Evolutionary conservation across 805 yeast species (phyloP), one percentile per base, ranked within the genome.

Genomic region (Schwanniomyces occidentalis): DNA sequence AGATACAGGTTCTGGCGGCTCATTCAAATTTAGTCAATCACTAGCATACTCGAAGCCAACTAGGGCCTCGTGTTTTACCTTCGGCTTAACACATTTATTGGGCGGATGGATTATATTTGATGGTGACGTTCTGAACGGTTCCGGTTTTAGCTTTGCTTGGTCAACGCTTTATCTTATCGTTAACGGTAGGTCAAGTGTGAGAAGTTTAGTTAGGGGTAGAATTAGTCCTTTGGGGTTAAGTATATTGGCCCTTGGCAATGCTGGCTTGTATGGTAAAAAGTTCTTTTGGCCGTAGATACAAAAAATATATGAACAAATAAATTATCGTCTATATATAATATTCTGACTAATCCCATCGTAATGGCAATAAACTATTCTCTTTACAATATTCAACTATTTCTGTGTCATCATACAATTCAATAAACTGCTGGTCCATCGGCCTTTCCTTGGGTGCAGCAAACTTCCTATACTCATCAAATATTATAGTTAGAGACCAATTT

Each of bases 371-470:
- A 6, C 69, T 56, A 25, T 71, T 63, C 24, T 67, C 55, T 4
- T 51, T 48, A 4, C 89, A 89, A 44, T 67, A 72, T 28, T 70
- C 58, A 10, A 68, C 70, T n/a, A 85, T 76, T 37, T 76, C 81
- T 4, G 63, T 54, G 33, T 80, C 85, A 49, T 89, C 83, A 56
- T 85, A 91, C 69, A 88, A 69, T 62, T 93, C 99, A 40, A 91
- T 91, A 51, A 91, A 85, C 57, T 91, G 96, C 58, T 89, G 96
- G 62, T 93, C 99, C 68, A 93, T 71, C 10, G 97, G 95, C 45
- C 99, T 72, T 38, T 89, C 93, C 60, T 93, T 93, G 7, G 99
- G 99, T 34, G 84, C 84, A 6, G 98, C 95, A 65, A 89, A 93
- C 51, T 91, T 75, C 40, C 99, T 69, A 63, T 93, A 93, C 56